A percentile compares a stretch with the other conserved stretches of the same genome.
phyloP scores from a whole-genome alignment of 2,329 filamentous ascomycete species.

The Mariannaea sp. region DNA sequence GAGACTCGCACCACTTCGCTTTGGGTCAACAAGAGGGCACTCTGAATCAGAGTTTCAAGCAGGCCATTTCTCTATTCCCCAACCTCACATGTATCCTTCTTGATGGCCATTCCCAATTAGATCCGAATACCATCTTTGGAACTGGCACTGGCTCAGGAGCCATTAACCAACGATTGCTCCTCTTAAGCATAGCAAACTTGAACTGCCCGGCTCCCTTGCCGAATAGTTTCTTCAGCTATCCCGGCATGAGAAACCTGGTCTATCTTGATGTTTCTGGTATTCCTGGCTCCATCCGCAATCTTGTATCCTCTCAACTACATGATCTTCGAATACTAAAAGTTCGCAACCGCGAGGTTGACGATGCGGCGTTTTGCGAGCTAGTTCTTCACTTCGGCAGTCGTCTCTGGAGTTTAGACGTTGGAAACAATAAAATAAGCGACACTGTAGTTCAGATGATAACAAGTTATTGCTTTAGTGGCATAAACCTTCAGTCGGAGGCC shows the following conservation, averaged over 20 bases:
- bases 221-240: slow-evolving; percentile 45
- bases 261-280: slow-evolving; percentile 59
- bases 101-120: slow-evolving; percentile 52
- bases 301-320: slow-evolving; percentile 46
- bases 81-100: slow-evolving; percentile 53
- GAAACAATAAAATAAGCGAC: slow-evolving; percentile 58
- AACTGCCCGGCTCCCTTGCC: slow-evolving; percentile 48
- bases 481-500: slow-evolving; percentile 42
- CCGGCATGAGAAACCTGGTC: slow-evolving; percentile 48
- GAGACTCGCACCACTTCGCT: slow-evolving; percentile 48
- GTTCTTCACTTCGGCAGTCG: slow-evolving; percentile 43
- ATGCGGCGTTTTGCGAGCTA: slow-evolving; percentile 40
- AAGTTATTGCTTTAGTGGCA: slow-evolving; percentile 40
- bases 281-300: slow-evolving; percentile 50
- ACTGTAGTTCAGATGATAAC: slow-evolving; percentile 41
- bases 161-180: slow-evolving; percentile 9
- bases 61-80: slow-evolving; percentile 48
- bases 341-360: slow-evolving; percentile 52
- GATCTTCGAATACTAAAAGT: slow-evolving; percentile 59
- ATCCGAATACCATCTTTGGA: slow-evolving; percentile 46
- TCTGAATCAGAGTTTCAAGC: slow-evolving; percentile 46
- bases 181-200: slow-evolving; percentile 51
- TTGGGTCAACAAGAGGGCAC: slow-evolving; percentile 45
- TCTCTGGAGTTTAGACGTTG: slow-evolving; percentile 63
- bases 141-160: slow-evolving; percentile 18